phyloP scores from a whole-genome alignment of 257 asterid species.

The Solanum tacnaense region DNA sequence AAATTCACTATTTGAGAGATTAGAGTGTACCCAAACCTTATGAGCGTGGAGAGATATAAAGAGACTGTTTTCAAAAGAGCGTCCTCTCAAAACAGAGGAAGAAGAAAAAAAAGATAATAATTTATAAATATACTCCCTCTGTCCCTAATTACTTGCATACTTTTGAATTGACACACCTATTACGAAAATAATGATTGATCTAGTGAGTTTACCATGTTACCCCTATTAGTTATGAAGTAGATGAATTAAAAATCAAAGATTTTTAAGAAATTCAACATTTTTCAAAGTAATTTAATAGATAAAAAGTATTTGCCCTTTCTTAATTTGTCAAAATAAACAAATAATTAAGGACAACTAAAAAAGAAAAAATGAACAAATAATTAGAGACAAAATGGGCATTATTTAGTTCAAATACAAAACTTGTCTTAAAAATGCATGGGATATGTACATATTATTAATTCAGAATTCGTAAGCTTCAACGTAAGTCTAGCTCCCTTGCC shows the following conservation, averaged over 20 bases:
- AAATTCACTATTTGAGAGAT: too few species aligned
- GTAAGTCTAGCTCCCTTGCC: background rate
- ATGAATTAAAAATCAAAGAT: too few species aligned
- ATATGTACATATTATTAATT: too few species aligned
- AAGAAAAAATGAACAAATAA: fast-evolving
- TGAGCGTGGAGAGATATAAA: background rate
- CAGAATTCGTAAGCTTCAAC: background rate
- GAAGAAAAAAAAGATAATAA: background rate
- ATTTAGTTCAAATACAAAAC: too few species aligned
- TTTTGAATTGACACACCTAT: too few species aligned
- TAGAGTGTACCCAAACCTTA: fast-evolving
- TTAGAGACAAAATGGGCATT: fast-evolving
- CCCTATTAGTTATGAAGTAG: background rate
- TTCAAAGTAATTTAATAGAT: too few species aligned
- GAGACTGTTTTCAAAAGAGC: too few species aligned
- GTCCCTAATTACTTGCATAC: fast-evolving
- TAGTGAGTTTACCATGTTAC: too few species aligned
- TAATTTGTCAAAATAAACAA: fast-evolving
- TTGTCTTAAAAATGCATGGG: background rate
- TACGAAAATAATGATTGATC: background rate
- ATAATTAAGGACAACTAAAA: too few species aligned
- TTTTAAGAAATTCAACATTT: fast-evolving
- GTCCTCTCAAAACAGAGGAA: background rate
- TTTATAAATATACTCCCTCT: background rate
- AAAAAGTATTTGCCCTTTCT: too few species aligned